phyloP scores from a whole-genome alignment of 306 rosid species.

The Clitoria ternatea region DNA sequence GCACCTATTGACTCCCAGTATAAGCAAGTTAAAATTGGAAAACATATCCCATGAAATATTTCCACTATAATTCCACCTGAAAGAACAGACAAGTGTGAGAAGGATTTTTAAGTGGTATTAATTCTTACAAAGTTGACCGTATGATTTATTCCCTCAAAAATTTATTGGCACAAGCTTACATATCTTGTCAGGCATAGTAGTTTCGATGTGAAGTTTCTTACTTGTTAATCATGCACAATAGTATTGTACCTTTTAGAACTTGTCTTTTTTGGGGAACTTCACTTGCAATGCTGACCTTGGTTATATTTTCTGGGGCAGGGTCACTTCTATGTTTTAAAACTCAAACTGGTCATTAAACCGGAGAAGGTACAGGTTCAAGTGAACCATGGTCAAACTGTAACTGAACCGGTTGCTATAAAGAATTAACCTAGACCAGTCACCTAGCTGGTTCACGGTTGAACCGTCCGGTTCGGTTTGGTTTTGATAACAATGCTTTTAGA shows the following conservation, averaged over 20 bases:
- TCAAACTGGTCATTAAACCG: too few relatives aligned
- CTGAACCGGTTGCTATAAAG: too few relatives aligned
- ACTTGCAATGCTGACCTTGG: background rate
- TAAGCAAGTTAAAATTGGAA: background rate
- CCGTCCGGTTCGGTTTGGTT: too few relatives aligned
- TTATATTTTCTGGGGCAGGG: background rate
- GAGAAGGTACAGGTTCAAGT: too few relatives aligned
- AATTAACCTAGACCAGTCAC: too few relatives aligned
- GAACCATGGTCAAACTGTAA: too few relatives aligned
- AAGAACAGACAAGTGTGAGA: slow-evolving; percentile 10
- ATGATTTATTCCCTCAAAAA: slow-evolving; percentile 1
- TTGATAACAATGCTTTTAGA: too few relatives aligned
- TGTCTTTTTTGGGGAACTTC: background rate
- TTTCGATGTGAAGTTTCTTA: background rate
- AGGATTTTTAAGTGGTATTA: background rate
- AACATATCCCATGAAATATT: background rate
- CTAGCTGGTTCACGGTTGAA: too few relatives aligned
- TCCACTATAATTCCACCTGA: background rate
- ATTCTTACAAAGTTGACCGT: background rate
- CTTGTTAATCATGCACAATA: background rate
- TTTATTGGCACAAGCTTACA: background rate
- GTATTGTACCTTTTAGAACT: background rate
- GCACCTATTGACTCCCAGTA: background rate
- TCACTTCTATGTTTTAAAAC: too few relatives aligned
- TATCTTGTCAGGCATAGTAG: background rate